Conservation (phyloP, 208 protist genomes). For the Trypanosomatidae sp. region DNA sequence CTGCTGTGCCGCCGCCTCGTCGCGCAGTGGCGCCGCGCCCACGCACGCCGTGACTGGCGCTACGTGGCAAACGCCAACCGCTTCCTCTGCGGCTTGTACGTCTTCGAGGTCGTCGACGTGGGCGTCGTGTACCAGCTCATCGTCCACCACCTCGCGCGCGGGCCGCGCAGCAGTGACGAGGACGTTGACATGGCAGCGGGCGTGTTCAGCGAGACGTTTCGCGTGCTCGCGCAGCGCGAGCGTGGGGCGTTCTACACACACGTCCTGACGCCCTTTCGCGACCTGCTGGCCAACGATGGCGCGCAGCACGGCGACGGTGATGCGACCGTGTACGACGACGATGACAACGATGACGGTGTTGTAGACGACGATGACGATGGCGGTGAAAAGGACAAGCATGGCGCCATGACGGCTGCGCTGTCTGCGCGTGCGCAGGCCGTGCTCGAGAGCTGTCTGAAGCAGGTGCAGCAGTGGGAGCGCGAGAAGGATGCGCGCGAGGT, state of each 20-base stretch:
- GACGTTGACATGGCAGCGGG: constrained; percentile 85
- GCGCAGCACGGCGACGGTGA: too few species aligned
- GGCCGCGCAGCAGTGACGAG: constrained; percentile 92
- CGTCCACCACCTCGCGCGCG: constrained; percentile 36
- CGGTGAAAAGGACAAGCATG: too few species aligned
- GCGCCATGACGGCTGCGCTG: too few species aligned
- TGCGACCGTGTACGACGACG: too few species aligned
- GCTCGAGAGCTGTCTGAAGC: constrained; percentile 91
- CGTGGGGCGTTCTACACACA: constrained; percentile 49
- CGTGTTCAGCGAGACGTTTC: constrained; percentile 60
- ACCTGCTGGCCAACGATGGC: constrained; percentile 79
- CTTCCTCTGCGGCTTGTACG: constrained; percentile 60
- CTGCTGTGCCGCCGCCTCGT: constrained; percentile 91
- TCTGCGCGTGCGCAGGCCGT: constrained; percentile 93
- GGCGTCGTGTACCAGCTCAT: constrained; percentile 71
- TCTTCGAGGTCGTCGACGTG: constrained; percentile 67
- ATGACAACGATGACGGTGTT: too few species aligned
- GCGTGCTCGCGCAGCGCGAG: constrained; percentile 39
- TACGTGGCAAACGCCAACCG: constrained; percentile 52
- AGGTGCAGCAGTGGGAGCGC: constrained; percentile 82
- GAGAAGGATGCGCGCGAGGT: constrained; percentile 58
- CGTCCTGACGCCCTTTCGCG: constrained; percentile 63
- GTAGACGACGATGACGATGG: too few species aligned
- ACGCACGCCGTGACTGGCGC: constrained; percentile 86
- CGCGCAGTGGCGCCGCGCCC: constrained; percentile 75